Conservation (phyloP, 495 filamentous ascomycete genomes). For the Talaromyces liani region DNA sequence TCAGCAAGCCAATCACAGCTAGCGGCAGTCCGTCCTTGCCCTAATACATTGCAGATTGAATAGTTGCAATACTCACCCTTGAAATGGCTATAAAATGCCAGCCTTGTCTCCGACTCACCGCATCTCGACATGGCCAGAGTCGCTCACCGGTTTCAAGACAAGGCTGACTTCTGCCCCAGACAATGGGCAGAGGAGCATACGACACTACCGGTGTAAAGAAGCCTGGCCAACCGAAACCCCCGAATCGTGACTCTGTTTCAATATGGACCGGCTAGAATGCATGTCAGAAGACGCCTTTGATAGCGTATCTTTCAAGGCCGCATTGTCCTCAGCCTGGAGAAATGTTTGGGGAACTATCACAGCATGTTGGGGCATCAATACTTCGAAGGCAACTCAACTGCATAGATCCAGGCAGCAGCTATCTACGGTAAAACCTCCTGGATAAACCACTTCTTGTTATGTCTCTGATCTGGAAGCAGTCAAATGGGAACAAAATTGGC, state of each 20-base stretch:
- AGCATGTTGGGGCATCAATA: too few relatives aligned
- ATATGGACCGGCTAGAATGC: not conserved
- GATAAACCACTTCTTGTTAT: too few relatives aligned
- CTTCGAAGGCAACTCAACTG: too few relatives aligned
- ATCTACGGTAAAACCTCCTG: too few relatives aligned
- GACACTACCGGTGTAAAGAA: not conserved
- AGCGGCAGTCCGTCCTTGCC: not conserved
- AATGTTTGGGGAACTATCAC: too few relatives aligned
- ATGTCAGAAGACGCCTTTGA: not conserved
- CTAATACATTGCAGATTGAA: not conserved
- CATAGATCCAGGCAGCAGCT: too few relatives aligned
- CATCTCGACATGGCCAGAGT: not conserved
- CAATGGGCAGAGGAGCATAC: not conserved
- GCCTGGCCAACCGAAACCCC: not conserved
- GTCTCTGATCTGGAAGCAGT: too few relatives aligned
- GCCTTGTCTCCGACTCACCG: not conserved
- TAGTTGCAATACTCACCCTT: not conserved
- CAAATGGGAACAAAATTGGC: too few relatives aligned
- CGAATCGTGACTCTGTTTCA: not conserved
- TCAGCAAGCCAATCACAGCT: not conserved
- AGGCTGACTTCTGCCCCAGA: not conserved
- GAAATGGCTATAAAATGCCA: not conserved
- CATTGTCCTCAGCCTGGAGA: not conserved
- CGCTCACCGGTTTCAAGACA: not conserved
- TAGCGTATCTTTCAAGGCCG: not conserved